Percentiles rank a stretch among this genome's conserved stretches.
phyloP scores from a whole-genome alignment of 345 rosid genomes.

The Mangifera indica region DNA sequence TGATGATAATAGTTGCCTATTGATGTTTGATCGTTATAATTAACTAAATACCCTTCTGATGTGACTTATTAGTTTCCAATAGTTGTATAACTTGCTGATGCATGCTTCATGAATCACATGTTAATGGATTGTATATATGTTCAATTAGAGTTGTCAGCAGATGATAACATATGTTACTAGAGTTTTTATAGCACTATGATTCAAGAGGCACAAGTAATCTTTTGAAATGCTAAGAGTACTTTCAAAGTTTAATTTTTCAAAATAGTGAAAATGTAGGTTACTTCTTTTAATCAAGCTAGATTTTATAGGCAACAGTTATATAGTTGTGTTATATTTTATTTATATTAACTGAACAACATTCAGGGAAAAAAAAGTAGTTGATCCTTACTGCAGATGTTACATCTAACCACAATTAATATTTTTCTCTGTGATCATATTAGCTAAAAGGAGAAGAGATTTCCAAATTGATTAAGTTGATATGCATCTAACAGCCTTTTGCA shows the following conservation, averaged over 20 bases:
- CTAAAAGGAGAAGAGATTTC: neutral
- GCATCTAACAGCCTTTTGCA: neutral
- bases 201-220: too few species aligned
- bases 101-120: neutral
- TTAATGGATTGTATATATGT: neutral
- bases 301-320: too few species aligned
- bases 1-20: neutral
- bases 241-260: too few species aligned
- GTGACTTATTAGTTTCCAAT: neutral
- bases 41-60: neutral
- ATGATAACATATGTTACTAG: neutral
- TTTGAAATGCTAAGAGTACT: too few species aligned
- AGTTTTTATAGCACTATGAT: too few species aligned
- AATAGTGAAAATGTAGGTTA: too few species aligned
- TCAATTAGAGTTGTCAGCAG: neutral
- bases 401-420: neutral
- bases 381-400: neutral
- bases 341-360: too few species aligned
- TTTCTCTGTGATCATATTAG: neutral
- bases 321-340: too few species aligned
- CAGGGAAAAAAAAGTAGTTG: too few species aligned
- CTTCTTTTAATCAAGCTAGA: too few species aligned
- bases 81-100: too few species aligned
- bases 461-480: neutral
- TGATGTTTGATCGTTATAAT: neutral